Conservation (phyloP, 2,329 filamentous ascomycete genomes). For the Zymoseptoria pseudotritici region DNA sequence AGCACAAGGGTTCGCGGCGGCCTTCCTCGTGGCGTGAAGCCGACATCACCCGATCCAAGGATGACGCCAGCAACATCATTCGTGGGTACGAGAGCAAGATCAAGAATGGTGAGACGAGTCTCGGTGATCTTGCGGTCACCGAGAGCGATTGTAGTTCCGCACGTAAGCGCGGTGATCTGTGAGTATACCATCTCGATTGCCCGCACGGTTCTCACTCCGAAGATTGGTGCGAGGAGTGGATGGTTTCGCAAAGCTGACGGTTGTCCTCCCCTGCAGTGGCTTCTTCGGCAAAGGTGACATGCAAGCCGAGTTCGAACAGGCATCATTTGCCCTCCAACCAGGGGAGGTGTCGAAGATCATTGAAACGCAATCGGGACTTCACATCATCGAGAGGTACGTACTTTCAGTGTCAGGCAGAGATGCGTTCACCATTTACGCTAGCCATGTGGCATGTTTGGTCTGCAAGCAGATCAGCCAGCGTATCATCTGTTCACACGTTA, state of each 20-base stretch:
- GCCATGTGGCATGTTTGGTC: neutral
- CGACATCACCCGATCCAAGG: conserved; percentile 79
- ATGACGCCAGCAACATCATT: conserved; percentile 75
- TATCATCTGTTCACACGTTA: conserved; percentile 2
- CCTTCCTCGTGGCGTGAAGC: conserved; percentile 90
- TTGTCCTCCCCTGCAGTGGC: conserved; percentile 45
- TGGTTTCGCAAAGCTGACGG: neutral
- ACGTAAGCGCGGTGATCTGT: conserved; percentile 84
- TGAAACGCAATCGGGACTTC: conserved; percentile 86
- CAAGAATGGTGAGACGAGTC: conserved; percentile 55
- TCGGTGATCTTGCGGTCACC: conserved; percentile 77
- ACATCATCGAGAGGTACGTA: conserved; percentile 85
- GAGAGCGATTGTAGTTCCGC: conserved; percentile 97
- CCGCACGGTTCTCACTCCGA: neutral
- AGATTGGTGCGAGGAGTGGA: neutral
- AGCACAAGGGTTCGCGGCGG: conserved; percentile 80
- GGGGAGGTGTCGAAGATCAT: conserved; percentile 82
- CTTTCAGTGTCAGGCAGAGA: neutral
- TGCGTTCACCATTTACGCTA: neutral
- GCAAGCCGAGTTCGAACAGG: conserved; percentile 98
- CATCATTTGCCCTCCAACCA: conserved; percentile 79
- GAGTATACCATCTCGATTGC: conserved; percentile 30
- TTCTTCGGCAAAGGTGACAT: conserved; percentile 94
- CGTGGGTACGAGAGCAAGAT: conserved; percentile 69
- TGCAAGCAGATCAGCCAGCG: neutral